phyloP scores from a whole-genome alignment of 2,329 filamentous ascomycete species.

The Cercospora janseana region DNA sequence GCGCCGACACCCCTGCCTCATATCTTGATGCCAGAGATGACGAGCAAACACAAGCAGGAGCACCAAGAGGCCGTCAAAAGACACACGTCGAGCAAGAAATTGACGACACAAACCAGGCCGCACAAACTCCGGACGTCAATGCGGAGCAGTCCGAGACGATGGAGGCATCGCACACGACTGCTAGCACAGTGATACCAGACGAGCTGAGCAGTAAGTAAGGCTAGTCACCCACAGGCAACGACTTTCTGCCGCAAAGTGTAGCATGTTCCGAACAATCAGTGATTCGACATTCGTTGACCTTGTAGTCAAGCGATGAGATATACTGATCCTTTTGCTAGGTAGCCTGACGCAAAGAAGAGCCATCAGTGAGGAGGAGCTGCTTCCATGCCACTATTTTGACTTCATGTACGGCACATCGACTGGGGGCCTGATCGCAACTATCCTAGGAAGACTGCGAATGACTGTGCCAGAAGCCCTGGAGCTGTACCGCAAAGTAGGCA shows the following conservation, averaged over 20 bases:
- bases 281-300: too few species aligned
- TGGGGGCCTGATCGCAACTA: constrained; percentile 53
- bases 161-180: constrained; percentile 18
- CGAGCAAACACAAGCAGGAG: constrained; percentile 23
- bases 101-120: constrained; percentile 19
- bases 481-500: constrained; percentile 48
- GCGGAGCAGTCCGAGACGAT: constrained; percentile 13
- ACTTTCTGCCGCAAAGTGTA: too few species aligned
- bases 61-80: constrained; percentile 18
- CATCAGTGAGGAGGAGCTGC: constrained; percentile 44
- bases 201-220: constrained; percentile 26
- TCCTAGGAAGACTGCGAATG: constrained; percentile 52
- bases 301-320: too few species aligned
- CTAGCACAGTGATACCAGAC: constrained; percentile 22
- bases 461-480: constrained; percentile 49
- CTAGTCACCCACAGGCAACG: too few species aligned
- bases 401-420: constrained; percentile 55
- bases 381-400: constrained; percentile 55
- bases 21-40: constrained; percentile 9
- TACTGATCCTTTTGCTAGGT: too few species aligned
- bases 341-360: constrained; percentile 27
- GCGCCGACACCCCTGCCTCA: constrained; percentile 25
- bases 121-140: constrained; percentile 21
- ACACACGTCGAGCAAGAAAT: constrained; percentile 19
- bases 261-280: too few species aligned